phyloP scores from a whole-genome alignment of 225 moss, liverwort and hornwort species.

The Climacium dendroides region DNA sequence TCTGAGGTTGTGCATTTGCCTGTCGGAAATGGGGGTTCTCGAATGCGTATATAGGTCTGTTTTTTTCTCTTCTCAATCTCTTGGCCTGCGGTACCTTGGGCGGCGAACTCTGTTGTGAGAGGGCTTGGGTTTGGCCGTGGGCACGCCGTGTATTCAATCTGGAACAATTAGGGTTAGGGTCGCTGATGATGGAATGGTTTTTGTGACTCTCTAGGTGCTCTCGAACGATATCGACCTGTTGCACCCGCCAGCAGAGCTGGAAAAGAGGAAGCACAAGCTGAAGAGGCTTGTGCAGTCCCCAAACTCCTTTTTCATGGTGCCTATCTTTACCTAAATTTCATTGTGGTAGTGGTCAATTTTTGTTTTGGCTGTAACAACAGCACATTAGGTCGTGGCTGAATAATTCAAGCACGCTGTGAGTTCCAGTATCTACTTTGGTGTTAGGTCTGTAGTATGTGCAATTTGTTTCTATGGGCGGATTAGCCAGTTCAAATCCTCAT shows the following conservation, averaged over 20 bases:
- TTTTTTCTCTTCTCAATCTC: neutral
- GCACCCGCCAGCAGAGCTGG: constrained; percentile 45
- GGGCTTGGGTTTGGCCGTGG: neutral
- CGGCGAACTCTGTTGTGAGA: neutral
- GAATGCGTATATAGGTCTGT: neutral
- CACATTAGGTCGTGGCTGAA: neutral
- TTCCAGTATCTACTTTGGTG: no score
- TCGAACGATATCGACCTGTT: constrained; percentile 52
- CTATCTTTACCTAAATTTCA: neutral
- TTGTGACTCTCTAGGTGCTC: constrained; percentile 20
- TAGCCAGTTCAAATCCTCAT: neutral
- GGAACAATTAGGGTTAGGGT: neutral
- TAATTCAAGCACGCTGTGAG: neutral
- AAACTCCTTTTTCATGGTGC: constrained; percentile 57
- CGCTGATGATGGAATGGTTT: neutral
- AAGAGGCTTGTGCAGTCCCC: constrained; percentile 60
- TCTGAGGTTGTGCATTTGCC: neutral
- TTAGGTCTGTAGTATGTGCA: neutral
- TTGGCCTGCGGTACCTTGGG: neutral
- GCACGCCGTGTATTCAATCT: neutral
- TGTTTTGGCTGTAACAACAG: neutral
- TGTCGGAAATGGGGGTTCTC: neutral
- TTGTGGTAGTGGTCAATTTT: neutral
- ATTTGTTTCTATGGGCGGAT: neutral
- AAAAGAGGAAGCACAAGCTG: constrained; percentile 54